Percentiles rank a stretch among this genome's conserved stretches.
Evolutionary conservation across 164 flowering plant genomes (phyloP).

Genomic region (Hamamelis virginiana): DNA sequence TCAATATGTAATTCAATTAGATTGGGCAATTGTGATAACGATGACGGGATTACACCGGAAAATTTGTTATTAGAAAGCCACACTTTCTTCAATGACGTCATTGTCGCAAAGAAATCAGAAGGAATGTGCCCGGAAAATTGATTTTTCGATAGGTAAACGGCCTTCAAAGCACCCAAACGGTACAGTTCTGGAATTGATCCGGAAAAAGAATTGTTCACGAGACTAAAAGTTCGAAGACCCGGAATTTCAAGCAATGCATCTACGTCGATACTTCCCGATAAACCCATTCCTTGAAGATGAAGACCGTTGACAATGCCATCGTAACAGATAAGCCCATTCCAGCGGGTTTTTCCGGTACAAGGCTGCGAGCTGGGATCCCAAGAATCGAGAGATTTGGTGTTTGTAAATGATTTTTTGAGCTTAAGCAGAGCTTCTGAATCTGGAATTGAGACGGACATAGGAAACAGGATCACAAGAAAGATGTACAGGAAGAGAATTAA

Average conservation of each 20-base stretch:
- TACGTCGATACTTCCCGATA: slow-evolving; percentile 36
- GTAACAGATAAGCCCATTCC: slow-evolving; percentile 36
- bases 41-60: slow-evolving; percentile 34
- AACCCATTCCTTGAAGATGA: slow-evolving; percentile 27
- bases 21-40: slow-evolving; percentile 21
- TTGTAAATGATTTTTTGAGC: slow-evolving; percentile 27
- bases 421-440: slow-evolving; percentile 32
- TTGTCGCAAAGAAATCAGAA: slow-evolving; percentile 22
- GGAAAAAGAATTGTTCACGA: slow-evolving; percentile 34
- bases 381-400: slow-evolving; percentile 20
- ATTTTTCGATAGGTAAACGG: slow-evolving; percentile 33
- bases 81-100: slow-evolving; percentile 34
- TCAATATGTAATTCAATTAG: slow-evolving; percentile 34
- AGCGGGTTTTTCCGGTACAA: slow-evolving; percentile 7
- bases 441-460: slow-evolving; percentile 12
- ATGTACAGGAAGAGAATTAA: not conserved
- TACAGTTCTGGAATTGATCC: slow-evolving; percentile 39
- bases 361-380: slow-evolving; percentile 32
- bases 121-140: slow-evolving; percentile 42
- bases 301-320: slow-evolving; percentile 30
- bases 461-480: not conserved
- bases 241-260: slow-evolving; percentile 20
- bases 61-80: slow-evolving; percentile 37
- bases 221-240: slow-evolving; percentile 27
- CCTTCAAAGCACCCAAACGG: slow-evolving; percentile 24